These are phyloP conservation scores for Candida tetrigidarum DNA, from an alignment of 1,139 yeast species.

Conservation along the genomic window DNA sequence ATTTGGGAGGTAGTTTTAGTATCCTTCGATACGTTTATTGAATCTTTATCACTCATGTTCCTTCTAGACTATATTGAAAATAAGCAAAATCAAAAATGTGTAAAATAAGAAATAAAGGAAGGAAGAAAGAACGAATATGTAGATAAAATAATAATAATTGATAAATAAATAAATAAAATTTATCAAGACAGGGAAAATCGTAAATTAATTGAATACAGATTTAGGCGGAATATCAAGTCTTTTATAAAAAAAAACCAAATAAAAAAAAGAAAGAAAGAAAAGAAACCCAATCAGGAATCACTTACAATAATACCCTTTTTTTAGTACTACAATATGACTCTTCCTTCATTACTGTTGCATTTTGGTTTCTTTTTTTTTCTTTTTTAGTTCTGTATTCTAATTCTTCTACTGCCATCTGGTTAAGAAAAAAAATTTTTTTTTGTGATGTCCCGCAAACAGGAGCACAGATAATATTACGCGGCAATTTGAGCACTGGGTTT, in stretches of 20 bases:
- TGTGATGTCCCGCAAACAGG: slow-evolving; percentile 7
- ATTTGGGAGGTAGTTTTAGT: not conserved
- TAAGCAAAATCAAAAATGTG: too few species aligned
- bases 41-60: slow-evolving; percentile 4
- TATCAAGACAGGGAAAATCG: not conserved
- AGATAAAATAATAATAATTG: too few species aligned
- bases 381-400: not conserved
- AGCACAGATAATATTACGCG: slow-evolving; percentile 1
- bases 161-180: not conserved
- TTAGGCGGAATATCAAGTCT: not conserved
- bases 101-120: not conserved
- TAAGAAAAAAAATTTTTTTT: not conserved
- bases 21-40: slow-evolving; percentile 1
- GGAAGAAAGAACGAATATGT: not conserved
- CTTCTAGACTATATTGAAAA: too few species aligned
- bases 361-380: slow-evolving; percentile 2
- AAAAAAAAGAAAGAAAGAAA: too few species aligned
- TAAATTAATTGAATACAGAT: not conserved
- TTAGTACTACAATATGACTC: slow-evolving; percentile 1
- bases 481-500: not conserved
- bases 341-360: not conserved
- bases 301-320: too few species aligned
- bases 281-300: not conserved
- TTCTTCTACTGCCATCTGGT: not conserved
- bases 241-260: not conserved